Percentiles rank a stretch among this genome's conserved stretches.
Conservation (phyloP, 179 eudicot species). For the Silene coronaria region DNA sequence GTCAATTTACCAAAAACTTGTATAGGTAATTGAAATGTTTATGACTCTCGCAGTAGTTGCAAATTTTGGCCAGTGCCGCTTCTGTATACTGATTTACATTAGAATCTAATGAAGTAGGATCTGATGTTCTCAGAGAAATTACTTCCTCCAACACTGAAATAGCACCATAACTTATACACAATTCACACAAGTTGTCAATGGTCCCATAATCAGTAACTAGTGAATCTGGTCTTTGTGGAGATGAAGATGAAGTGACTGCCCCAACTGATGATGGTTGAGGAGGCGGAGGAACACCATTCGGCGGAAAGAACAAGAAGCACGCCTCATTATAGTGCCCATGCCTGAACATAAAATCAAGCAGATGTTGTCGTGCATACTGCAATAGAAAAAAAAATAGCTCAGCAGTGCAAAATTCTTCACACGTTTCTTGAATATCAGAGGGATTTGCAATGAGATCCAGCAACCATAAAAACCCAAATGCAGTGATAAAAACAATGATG, state of each 20-base stretch:
- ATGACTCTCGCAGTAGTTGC: slow-evolving; percentile 80
- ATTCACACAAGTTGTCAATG: slow-evolving; percentile 74
- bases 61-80: slow-evolving; percentile 76
- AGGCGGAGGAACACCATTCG: slow-evolving; percentile 63
- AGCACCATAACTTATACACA: slow-evolving; percentile 78
- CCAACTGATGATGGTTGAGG: slow-evolving; percentile 67
- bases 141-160: slow-evolving; percentile 87
- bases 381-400: slow-evolving; percentile 21
- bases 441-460: background rate
- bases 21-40: slow-evolving; percentile 84
- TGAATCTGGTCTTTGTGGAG: slow-evolving; percentile 86
- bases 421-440: background rate
- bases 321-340: slow-evolving; percentile 91
- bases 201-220: slow-evolving; percentile 89
- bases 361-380: slow-evolving; percentile 85
- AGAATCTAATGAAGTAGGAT: slow-evolving; percentile 39
- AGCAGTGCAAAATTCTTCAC: background rate
- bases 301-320: slow-evolving; percentile 78
- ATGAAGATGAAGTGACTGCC: slow-evolving; percentile 60
- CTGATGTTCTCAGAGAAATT: slow-evolving; percentile 55
- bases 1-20: slow-evolving; percentile 64
- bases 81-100: slow-evolving; percentile 56
- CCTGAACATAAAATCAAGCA: slow-evolving; percentile 86
- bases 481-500: background rate
- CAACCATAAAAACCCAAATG: background rate